Evolutionary conservation across 352 stramenopile species (phyloP), one percentile per base, ranked within the genome.

Genomic region (Pythium vanterpoolii): DNA sequence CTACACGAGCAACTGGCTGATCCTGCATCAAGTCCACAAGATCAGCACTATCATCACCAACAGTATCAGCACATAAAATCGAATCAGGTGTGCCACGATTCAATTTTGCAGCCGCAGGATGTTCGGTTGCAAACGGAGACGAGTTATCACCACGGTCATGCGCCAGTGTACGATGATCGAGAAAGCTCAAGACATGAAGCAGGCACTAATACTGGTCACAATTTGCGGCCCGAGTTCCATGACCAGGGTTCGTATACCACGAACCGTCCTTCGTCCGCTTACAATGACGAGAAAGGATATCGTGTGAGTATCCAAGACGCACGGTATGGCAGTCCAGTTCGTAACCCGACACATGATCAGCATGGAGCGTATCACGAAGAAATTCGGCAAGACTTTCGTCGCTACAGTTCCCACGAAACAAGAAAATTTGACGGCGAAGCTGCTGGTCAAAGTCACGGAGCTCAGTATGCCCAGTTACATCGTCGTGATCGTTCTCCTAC

Each of bases 1-100:
- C 68, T 85, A 52, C 42, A 16, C 31, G 16, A 26, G 19, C 16
- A 48, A 21, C 13, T 21, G 1, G 5, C 3, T 16, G 14, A n/a
- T n/a, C n/a, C n/a, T n/a, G n/a, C n/a, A n/a, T n/a, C n/a, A n/a
- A n/a, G 10, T 42, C 34, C 34, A 38, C 33, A 38, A 38, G 33
- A 26, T 33, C n/a, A 6, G n/a, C n/a, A n/a, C n/a, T n/a, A n/a
- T n/a, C n/a, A n/a, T n/a, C n/a, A n/a, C n/a, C n/a, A n/a, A n/a
- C n/a, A n/a, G n/a, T n/a, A n/a, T 5, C 24, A 44, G 24, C 31
- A 50, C 4, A 5, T 18, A 18, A 18, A 2, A 1, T 16, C 4
- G 1, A 23, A 30, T 2, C 36, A 39, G 5, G 2, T n/a, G 5
- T 23, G 34, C 28, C 4, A 56, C 10, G 33, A 56, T 16, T 3